Percentiles rank a stretch among this genome's conserved stretches.
Conservation (phyloP, 352 stramenopile genomes). For the Phytopythium kandeliae region DNA sequence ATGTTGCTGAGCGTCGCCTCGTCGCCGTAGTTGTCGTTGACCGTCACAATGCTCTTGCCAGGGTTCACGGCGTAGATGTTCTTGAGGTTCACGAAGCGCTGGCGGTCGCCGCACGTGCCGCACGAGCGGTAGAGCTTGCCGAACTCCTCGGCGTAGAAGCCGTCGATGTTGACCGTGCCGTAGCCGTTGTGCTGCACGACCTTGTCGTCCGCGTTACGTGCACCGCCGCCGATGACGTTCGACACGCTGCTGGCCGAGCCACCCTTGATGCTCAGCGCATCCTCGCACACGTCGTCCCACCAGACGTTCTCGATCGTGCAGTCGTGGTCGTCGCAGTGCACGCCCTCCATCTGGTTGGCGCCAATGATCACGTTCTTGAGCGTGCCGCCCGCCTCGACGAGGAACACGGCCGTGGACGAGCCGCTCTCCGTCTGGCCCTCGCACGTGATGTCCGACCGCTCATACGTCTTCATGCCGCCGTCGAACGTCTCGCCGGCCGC, state of each 20-base stretch:
- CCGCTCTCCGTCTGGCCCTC: slow-evolving; percentile 16
- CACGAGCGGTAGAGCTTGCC: slow-evolving; percentile 29
- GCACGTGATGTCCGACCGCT: slow-evolving; percentile 33
- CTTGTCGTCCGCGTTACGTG: slow-evolving; percentile 32
- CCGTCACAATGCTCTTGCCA: slow-evolving; percentile 27
- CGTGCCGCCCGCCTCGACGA: slow-evolving; percentile 18
- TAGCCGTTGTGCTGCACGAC: slow-evolving; percentile 34
- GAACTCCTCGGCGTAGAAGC: slow-evolving; percentile 38
- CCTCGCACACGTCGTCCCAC: slow-evolving; percentile 28
- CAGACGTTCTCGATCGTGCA: slow-evolving; percentile 28
- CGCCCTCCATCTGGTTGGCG: slow-evolving; percentile 18
- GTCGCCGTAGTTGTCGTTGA: slow-evolving; percentile 33
- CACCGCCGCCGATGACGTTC: slow-evolving; percentile 20
- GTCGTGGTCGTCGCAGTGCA: slow-evolving; percentile 19
- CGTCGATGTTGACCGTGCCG: slow-evolving; percentile 32
- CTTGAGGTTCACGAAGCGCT: slow-evolving; percentile 26
- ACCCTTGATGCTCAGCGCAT: slow-evolving; percentile 31
- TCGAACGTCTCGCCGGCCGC: slow-evolving; percentile 37
- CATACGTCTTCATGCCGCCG: slow-evolving; percentile 49
- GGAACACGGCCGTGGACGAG: slow-evolving; percentile 21
- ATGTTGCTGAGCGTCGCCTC: slow-evolving; percentile 34
- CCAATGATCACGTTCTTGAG: slow-evolving; percentile 37
- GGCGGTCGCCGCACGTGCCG: slow-evolving; percentile 24
- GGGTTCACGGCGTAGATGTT: slow-evolving; percentile 31
- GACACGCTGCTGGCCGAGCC: slow-evolving; percentile 28